Evolutionary conservation across 2,329 filamentous ascomycete species (phyloP).

Genomic region (Trichoderma sp.): DNA sequence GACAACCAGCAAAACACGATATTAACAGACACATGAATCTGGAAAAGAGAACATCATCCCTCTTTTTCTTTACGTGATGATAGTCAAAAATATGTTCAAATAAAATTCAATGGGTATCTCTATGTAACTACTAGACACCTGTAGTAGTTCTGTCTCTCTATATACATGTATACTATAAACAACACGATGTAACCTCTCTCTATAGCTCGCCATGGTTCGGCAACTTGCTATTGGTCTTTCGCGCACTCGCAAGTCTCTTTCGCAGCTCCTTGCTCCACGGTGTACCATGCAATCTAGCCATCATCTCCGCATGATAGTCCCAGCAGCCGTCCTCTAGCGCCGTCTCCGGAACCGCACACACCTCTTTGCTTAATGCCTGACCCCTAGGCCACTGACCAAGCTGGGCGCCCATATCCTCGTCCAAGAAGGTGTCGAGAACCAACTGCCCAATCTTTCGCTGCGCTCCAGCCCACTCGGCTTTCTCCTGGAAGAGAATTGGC

Average conservation of each 20-base stretch:
- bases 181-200: not conserved
- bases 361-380: slow-evolving; percentile 33
- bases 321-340: slow-evolving; percentile 52
- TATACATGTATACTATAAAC: not conserved
- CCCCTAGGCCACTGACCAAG: slow-evolving; percentile 54
- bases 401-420: slow-evolving; percentile 59
- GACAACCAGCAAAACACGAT: not conserved
- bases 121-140: not conserved
- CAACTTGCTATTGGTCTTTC: slow-evolving; percentile 29
- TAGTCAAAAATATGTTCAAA: not conserved
- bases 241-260: slow-evolving; percentile 34
- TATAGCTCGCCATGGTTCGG: slow-evolving; percentile 36
- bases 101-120: slow-evolving; percentile 4
- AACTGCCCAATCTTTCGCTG: slow-evolving; percentile 56
- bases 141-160: not conserved
- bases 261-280: slow-evolving; percentile 48
- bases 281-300: slow-evolving; percentile 37
- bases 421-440: slow-evolving; percentile 64
- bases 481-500: slow-evolving; percentile 48
- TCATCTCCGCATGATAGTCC: slow-evolving; percentile 50
- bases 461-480: slow-evolving; percentile 48
- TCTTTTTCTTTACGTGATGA: too few species aligned
- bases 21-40: not conserved
- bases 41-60: too few species aligned
- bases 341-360: slow-evolving; percentile 35